Base-by-base conservation (phyloP, 805 yeast species). In the Nakazawaea wyomingensis region DNA sequence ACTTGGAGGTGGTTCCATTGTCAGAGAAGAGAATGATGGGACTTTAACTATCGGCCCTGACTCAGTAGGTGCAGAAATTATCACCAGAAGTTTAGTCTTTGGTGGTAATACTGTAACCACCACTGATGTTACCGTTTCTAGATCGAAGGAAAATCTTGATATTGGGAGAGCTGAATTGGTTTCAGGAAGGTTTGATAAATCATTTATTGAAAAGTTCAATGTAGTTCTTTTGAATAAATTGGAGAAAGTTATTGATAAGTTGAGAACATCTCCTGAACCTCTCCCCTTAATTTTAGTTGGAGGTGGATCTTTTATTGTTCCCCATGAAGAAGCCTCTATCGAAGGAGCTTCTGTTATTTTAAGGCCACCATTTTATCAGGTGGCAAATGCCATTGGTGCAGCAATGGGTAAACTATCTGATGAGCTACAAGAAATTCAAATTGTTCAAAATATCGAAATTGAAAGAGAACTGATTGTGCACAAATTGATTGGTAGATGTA, bases 321-420 rank as follows among this genome's bases (percentile, higher is more conserved):
- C 72, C 2, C 27, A 27, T 20, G 53, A 54, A 7, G 42, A 50
- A 11, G 37, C 31, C 16, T 14, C 24, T 8, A 38, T 69, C 11
- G 60, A 61, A 7, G 76, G 76, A n/a, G 68, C 72, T 5, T 63
- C 71, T 1, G 55, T 59, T 36, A 68, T 72, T 6, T 52, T 68
- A 37, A 54, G 65, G 34, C 75, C 75, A 5, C 66, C 68, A 20
- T 70, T 49, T 44, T 63, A 55, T 50, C 60, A 62, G 29, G 73
- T 69, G 40, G 76, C 76, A 5, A 72, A 72, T 54, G 78, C 77
- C 1, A 69, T 72, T 41, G 76, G 76, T 39, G 76, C 76, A 21
- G 76, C 76, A 8, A 54, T 70, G 56, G 74, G 73, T 21, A 70
- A 70, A 47, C 55, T 72, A 5, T 64, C 74, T 24, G 51, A 64